Evolutionary conservation across 331 rosid species (phyloP).

Genomic region (Telfairia occidentalis): DNA sequence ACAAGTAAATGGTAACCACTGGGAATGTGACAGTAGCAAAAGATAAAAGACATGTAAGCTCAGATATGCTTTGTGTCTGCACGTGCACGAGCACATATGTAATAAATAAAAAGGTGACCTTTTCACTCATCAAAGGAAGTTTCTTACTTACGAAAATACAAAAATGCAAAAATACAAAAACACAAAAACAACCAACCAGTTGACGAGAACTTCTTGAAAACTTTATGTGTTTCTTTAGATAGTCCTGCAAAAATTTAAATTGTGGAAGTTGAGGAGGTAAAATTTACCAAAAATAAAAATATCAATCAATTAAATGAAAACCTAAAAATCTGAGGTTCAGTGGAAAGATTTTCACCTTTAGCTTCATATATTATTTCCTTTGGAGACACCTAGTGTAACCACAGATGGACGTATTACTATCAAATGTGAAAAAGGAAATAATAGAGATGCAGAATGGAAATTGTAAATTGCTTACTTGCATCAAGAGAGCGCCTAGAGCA

Average conservation of each 20-base stretch:
- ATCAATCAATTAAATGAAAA: background rate
- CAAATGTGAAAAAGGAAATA: background rate
- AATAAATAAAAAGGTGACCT: background rate
- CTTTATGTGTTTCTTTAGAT: constrained; percentile 67
- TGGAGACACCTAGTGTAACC: constrained; percentile 66
- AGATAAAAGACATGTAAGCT: background rate
- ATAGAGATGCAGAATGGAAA: constrained; percentile 11
- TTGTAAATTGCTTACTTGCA: constrained; percentile 51
- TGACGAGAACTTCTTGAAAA: constrained; percentile 62
- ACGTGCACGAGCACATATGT: background rate
- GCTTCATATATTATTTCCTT: constrained; percentile 70
- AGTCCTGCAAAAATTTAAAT: constrained; percentile 34
- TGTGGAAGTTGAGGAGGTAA: background rate
- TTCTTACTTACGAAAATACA: background rate
- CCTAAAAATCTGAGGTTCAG: background rate
- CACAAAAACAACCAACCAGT: constrained; percentile 34
- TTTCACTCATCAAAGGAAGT: background rate
- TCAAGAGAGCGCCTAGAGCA: constrained; percentile 76
- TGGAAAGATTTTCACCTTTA: constrained; percentile 38
- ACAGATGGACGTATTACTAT: constrained; percentile 18
- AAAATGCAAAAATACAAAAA: constrained; percentile 16
- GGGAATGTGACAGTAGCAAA: background rate
- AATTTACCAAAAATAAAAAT: background rate
- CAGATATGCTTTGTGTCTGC: background rate
- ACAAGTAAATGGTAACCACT: background rate